Conservation (phyloP, 805 yeast species). For the Saccharomyces eubayanus region DNA sequence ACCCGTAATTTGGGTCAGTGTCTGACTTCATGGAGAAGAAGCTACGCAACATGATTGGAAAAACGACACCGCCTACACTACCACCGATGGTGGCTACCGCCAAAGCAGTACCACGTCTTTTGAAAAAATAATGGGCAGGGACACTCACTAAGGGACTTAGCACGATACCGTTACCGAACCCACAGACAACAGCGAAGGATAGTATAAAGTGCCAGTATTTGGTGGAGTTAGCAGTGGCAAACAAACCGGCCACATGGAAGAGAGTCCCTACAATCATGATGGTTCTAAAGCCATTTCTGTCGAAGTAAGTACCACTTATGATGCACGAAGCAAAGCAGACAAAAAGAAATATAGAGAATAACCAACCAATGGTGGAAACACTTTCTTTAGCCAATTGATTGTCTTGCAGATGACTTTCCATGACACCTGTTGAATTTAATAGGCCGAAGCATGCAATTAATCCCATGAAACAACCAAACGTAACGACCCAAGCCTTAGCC, state of each 20-base stretch:
- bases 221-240: slow-evolving; percentile 44
- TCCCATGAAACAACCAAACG: slow-evolving; percentile 52
- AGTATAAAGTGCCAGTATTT: slow-evolving; percentile 52
- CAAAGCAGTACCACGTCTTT: slow-evolving; percentile 46
- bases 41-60: slow-evolving; percentile 44
- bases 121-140: slow-evolving; percentile 56
- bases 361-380: slow-evolving; percentile 51
- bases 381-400: slow-evolving; percentile 43
- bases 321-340: slow-evolving; percentile 42
- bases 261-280: slow-evolving; percentile 38
- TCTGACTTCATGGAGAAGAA: slow-evolving; percentile 30
- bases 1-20: slow-evolving; percentile 34
- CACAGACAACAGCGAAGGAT: slow-evolving; percentile 45
- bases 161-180: slow-evolving; percentile 50
- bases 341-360: slow-evolving; percentile 50
- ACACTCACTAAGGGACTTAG: slow-evolving; percentile 52
- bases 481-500: slow-evolving; percentile 43
- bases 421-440: slow-evolving; percentile 51
- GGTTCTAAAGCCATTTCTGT: slow-evolving; percentile 40
- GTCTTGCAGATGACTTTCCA: slow-evolving; percentile 49
- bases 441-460: slow-evolving; percentile 47
- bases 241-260: slow-evolving; percentile 40
- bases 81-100: slow-evolving; percentile 46
- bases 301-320: slow-evolving; percentile 51
- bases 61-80: slow-evolving; percentile 45